Base-by-base conservation (phyloP, 2,329 filamentous ascomycete species). In the Endocalyx cinctus region DNA sequence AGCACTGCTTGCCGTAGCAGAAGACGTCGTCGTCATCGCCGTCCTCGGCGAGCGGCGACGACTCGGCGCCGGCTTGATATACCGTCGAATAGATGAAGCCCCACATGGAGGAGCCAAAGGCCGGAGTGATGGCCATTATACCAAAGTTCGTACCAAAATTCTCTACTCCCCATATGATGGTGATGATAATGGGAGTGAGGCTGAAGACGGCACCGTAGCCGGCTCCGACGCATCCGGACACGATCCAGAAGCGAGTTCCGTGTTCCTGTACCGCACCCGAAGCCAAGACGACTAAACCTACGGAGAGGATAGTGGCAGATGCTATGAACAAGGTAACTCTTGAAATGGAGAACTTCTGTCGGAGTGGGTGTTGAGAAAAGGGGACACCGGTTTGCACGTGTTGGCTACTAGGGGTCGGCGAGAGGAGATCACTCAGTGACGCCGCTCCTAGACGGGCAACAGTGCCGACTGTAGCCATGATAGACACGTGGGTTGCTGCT, bases 121-220 rank as follows among this genome's bases (percentile, higher is more conserved):
- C 92, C 3, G 92, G 92, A 36, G 90, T 81, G 70, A 94, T 92
- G 26, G 89, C 88, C 6, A 97, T 80, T 41, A 97, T 89, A 8
- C 92, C 92, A 80, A 90, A 98, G 51, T 98, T 97, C 1, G 92
- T 98, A 37, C 87, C 92, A 56, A 98, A 97, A 58, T 97, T 98
- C 66, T 97, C 89, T 0, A 95, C 88, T 17, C 92, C 92, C 92
- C 92, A 98, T 28, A 98, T 90, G 8, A 96, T 88, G n/a, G 82
- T 87, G 47, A 96, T 84, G 36, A 97, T 86, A 45, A 97, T 89
- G 3, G 92, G 92, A 0, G 85, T 84, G 5, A 97, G 73, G 29
- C 79, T 84, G 66, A 97, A 98, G 15, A 89, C 78, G 19, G 89
- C 89, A 27, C 92, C 92, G 55, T 98, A 97, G 27, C 92, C 92